A percentile compares a stretch with the other conserved stretches of the same genome.
Evolutionary conservation across 2,329 filamentous ascomycete species (phyloP).

Genomic region (Leptosphaerulina australis): DNA sequence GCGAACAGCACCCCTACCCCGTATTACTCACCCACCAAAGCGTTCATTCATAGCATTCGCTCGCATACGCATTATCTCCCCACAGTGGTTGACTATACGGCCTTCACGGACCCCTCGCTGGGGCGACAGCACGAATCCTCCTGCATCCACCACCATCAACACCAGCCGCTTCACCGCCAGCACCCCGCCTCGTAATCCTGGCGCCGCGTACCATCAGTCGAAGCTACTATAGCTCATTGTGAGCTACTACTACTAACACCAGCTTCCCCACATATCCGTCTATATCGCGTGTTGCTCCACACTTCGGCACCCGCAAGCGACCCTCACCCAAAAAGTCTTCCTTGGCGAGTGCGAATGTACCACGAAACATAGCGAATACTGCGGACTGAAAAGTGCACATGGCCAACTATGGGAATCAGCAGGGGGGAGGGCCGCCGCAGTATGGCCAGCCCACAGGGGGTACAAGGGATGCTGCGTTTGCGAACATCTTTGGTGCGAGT

Average conservation of each 20-base stretch:
- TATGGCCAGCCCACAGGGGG: slow-evolving; percentile 60
- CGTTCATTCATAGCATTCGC: slow-evolving; percentile 3
- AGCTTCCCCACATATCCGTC: slow-evolving; percentile 14
- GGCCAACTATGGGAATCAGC: slow-evolving; percentile 69
- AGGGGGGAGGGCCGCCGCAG: slow-evolving; percentile 59
- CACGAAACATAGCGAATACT: slow-evolving; percentile 15
- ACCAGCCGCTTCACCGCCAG: slow-evolving; percentile 14
- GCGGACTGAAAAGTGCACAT: slow-evolving; percentile 49
- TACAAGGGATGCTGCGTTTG: slow-evolving; percentile 93
- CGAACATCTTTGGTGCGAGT: slow-evolving; percentile 92
- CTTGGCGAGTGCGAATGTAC: slow-evolving; percentile 35
- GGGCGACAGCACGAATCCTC: slow-evolving; percentile 19
- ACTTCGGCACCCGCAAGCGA: slow-evolving; percentile 16
- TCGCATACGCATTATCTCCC: slow-evolving; percentile 4
- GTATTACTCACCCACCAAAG: background rate
- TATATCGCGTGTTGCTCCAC: slow-evolving; percentile 18
- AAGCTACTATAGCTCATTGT: background rate
- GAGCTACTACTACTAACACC: slow-evolving; percentile 12
- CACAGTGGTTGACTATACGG: background rate
- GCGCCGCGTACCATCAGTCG: background rate
- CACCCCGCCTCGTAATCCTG: slow-evolving; percentile 11
- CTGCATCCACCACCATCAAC: slow-evolving; percentile 18
- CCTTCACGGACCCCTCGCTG: slow-evolving; percentile 15
- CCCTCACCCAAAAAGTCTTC: slow-evolving; percentile 25
- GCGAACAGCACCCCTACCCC: slow-evolving; percentile 8